Percentiles rank a stretch among this genome's conserved stretches.
Evolutionary conservation across 129 eudicot genomes (phyloP).

Genomic region (Flaveria sonorensis): DNA sequence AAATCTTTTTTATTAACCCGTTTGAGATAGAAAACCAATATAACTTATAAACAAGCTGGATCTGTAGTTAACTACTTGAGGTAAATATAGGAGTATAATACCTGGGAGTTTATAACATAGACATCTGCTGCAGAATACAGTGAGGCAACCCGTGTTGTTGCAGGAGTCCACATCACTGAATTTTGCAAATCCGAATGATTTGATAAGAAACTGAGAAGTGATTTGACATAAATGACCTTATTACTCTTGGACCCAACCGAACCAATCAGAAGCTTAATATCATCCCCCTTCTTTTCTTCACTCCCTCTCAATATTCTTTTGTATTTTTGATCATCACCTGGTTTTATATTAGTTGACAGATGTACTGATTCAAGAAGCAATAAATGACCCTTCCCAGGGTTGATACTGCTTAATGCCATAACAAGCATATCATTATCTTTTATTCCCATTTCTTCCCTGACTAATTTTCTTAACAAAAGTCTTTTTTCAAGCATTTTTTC

Average conservation of each 20-base stretch:
- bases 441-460: slow-evolving; percentile 89
- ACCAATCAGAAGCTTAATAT: slow-evolving; percentile 77
- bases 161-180: slow-evolving; percentile 87
- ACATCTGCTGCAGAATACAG: slow-evolving; percentile 96
- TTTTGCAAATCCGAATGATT: slow-evolving; percentile 62
- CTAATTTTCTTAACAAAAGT: slow-evolving; percentile 52
- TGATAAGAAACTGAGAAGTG: slow-evolving; percentile 55
- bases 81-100: slow-evolving; percentile 8
- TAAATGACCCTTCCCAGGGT: slow-evolving; percentile 91
- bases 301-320: slow-evolving; percentile 42
- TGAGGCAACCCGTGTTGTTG: slow-evolving; percentile 95
- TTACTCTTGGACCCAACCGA: slow-evolving; percentile 98
- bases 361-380: slow-evolving; percentile 76
- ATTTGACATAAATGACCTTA: slow-evolving; percentile 77
- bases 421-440: slow-evolving; percentile 84
- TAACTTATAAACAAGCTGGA: neutral
- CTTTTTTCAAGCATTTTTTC: slow-evolving; percentile 76
- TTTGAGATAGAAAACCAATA: neutral
- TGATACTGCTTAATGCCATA: slow-evolving; percentile 85
- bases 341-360: slow-evolving; percentile 37
- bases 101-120: slow-evolving; percentile 95
- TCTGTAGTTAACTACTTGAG: neutral
- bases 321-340: too few relatives aligned
- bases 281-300: slow-evolving; percentile 33
- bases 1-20: neutral